Conservation (phyloP, 306 rosid genomes). For the Acacia acuminata region DNA sequence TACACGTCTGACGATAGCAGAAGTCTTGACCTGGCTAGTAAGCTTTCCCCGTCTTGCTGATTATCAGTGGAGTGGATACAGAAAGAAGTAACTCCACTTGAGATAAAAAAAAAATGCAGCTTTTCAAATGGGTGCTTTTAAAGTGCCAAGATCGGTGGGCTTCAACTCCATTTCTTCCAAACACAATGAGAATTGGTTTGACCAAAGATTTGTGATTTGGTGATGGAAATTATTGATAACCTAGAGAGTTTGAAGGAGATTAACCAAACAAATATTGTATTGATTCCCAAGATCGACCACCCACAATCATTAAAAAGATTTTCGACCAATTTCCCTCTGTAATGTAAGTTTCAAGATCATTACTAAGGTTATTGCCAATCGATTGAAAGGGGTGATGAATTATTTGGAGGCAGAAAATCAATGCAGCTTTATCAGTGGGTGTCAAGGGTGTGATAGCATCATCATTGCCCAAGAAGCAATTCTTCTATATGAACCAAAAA, state of each 20-base stretch:
- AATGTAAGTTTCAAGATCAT: not conserved
- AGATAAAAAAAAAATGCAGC: not conserved
- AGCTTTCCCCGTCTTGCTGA: too few relatives aligned
- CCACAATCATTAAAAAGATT: not conserved
- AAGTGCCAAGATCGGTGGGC: not conserved
- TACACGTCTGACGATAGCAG: too few relatives aligned
- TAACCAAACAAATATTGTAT: too few relatives aligned
- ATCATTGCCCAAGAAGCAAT: not conserved
- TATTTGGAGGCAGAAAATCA: too few relatives aligned
- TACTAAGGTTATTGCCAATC: not conserved
- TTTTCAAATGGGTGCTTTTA: not conserved
- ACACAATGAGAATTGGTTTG: not conserved
- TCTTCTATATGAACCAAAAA: not conserved
- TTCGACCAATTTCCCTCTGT: not conserved
- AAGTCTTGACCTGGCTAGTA: too few relatives aligned
- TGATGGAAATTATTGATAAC: too few relatives aligned
- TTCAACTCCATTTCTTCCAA: not conserved
- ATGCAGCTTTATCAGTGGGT: not conserved
- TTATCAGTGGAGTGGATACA: too few relatives aligned
- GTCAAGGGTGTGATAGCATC: not conserved
- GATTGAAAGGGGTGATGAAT: not conserved
- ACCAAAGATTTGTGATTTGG: not conserved
- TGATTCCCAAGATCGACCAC: not conserved
- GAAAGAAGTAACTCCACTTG: not conserved
- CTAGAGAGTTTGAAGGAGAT: too few relatives aligned